Conservation (phyloP, 2,329 filamentous ascomycete genomes). For the Monilinia fructigena region DNA sequence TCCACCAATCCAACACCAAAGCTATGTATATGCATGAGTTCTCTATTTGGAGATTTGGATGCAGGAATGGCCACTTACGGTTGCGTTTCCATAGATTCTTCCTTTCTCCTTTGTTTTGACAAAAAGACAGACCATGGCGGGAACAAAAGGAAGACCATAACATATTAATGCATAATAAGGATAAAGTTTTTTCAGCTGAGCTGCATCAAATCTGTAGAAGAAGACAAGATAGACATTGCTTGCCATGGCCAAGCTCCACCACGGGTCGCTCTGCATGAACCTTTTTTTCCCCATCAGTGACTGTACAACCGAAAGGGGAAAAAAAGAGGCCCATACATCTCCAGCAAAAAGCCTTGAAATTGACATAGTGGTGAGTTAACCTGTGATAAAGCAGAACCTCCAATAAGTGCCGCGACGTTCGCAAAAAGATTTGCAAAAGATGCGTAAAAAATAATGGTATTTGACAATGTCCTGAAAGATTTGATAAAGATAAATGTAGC, state of each 20-base stretch:
- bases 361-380: constrained; percentile 50
- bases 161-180: constrained; percentile 54
- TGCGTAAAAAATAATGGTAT: constrained; percentile 61
- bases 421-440: constrained; percentile 59
- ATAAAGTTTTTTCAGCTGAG: constrained; percentile 52
- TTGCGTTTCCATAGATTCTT: constrained; percentile 43
- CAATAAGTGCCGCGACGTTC: constrained; percentile 57
- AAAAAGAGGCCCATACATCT: constrained; percentile 66
- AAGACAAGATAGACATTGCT: constrained; percentile 62
- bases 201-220: constrained; percentile 53
- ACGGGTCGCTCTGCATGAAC: constrained; percentile 52
- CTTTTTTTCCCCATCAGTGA: constrained; percentile 56
- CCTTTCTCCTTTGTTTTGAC: constrained; percentile 42
- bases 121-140: constrained; percentile 55
- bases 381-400: constrained; percentile 44
- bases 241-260: constrained; percentile 60
- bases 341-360: constrained; percentile 77
- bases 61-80: constrained; percentile 25
- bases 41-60: too few relatives aligned
- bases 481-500: constrained; percentile 66
- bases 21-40: constrained; percentile 56
- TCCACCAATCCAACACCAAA: constrained; percentile 78
- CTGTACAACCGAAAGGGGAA: background rate
- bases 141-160: constrained; percentile 56
- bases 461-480: constrained; percentile 77